These are phyloP conservation scores for Pichia phayaonensis DNA, from an alignment of 805 yeast species.

Conservation along the genomic window DNA sequence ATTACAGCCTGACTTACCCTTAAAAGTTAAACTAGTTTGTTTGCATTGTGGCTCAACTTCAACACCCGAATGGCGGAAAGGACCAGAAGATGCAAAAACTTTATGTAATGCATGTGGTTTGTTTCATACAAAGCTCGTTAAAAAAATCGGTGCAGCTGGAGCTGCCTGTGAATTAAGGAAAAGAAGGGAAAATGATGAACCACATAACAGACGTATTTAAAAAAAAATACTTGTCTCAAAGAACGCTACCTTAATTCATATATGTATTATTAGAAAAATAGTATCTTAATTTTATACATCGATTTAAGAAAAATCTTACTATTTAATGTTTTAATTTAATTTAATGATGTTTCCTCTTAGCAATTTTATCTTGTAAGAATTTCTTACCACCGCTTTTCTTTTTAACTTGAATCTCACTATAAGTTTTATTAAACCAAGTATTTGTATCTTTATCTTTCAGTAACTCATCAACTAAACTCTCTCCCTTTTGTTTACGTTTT, in stretches of 20 bases:
- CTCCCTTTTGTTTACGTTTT: slow-evolving; percentile 63
- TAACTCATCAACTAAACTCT: slow-evolving; percentile 74
- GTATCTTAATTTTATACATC: too few relatives aligned
- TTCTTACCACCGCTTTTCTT: slow-evolving; percentile 52
- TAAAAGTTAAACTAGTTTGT: slow-evolving; percentile 33
- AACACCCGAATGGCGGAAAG: slow-evolving; percentile 92
- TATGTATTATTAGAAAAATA: neutral
- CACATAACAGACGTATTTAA: slow-evolving; percentile 23
- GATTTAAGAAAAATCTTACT: too few relatives aligned
- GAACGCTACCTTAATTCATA: neutral
- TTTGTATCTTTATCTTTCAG: slow-evolving; percentile 63
- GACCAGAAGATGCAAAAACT: slow-evolving; percentile 76
- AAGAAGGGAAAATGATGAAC: slow-evolving; percentile 25
- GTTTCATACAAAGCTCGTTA: slow-evolving; percentile 55
- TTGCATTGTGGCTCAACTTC: slow-evolving; percentile 64
- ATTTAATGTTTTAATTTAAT: too few relatives aligned
- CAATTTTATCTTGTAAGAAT: slow-evolving; percentile 55
- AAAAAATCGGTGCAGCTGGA: slow-evolving; percentile 35
- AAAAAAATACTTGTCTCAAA: neutral
- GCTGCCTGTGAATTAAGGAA: slow-evolving; percentile 33
- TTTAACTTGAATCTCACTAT: slow-evolving; percentile 64
- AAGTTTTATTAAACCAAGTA: slow-evolving; percentile 79
- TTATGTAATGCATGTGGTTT: slow-evolving; percentile 92
- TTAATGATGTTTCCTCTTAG: slow-evolving; percentile 38
- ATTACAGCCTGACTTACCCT: slow-evolving; percentile 30